phyloP scores from a whole-genome alignment of 2,329 filamentous ascomycete genomes.

The Penicillium corylophilum region DNA sequence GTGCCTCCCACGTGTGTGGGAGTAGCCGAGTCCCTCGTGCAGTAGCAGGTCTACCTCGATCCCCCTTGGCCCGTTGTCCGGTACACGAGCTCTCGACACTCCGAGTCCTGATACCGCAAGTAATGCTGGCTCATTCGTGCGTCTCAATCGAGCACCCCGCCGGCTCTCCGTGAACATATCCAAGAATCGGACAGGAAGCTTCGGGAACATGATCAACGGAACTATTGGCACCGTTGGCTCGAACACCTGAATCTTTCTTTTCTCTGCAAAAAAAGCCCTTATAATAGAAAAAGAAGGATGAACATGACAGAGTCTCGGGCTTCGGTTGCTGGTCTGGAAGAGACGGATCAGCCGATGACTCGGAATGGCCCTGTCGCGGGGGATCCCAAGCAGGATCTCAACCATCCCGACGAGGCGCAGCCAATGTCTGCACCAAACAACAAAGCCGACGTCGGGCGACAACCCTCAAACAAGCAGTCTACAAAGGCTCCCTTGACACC shows the following conservation, averaged over 20 bases:
- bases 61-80: slow-evolving; percentile 26
- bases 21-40: slow-evolving; percentile 25
- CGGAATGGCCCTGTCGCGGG: slow-evolving; percentile 26
- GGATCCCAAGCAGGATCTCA: slow-evolving; percentile 20
- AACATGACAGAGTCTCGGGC: slow-evolving; percentile 35
- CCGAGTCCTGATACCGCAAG: slow-evolving; percentile 22
- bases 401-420: slow-evolving; percentile 24
- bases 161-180: slow-evolving; percentile 25
- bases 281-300: slow-evolving; percentile 22
- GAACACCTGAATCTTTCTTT: slow-evolving; percentile 14
- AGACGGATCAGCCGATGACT: slow-evolving; percentile 25
- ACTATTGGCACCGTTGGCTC: slow-evolving; percentile 24
- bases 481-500: slow-evolving; percentile 27
- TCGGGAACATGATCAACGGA: slow-evolving; percentile 32
- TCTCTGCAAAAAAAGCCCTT: slow-evolving; percentile 1
- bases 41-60: slow-evolving; percentile 33
- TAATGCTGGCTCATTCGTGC: slow-evolving; percentile 35
- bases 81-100: slow-evolving; percentile 24
- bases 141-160: slow-evolving; percentile 22
- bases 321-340: slow-evolving; percentile 33
- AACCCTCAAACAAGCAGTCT: slow-evolving; percentile 24
- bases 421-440: slow-evolving; percentile 21
- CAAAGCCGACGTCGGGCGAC: slow-evolving; percentile 16
- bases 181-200: slow-evolving; percentile 7
- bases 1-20: slow-evolving; percentile 18